Base-by-base conservation (phyloP, 768 basidiomycete species). In the Amanita jacksonii region DNA sequence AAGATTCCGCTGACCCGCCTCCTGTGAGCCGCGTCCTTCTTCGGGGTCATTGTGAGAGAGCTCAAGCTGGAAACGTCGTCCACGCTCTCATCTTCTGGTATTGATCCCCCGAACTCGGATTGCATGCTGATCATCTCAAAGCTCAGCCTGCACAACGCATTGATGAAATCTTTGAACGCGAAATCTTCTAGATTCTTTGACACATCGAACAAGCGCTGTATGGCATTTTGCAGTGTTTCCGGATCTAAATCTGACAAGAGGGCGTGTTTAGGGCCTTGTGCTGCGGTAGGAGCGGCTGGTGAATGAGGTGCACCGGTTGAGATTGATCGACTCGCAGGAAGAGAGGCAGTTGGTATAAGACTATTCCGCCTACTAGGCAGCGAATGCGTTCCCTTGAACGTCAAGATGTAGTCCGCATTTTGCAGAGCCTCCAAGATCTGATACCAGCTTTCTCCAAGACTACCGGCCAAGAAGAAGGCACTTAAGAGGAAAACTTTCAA, bases 71-170 rank as follows among this genome's bases (percentile, higher is more conserved):
- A 49, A 23, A 59, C 41, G 45, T 72, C 73, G 16, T 72, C 73
- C 37, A 63, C 52, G 36, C 66, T 66, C 24, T 69, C 72, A 23
- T 61, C 65, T 32, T 54, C 45, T 18, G 66, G 50, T 27, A 59
- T 53, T 42, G 54, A 19, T 49, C 56, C 56, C 43, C 55, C 56
- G 15, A 59, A 64, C 38, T 69, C 73, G 3, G 74, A 76, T 61
- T 89, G 83, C 79, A 96, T 83, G 28, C 84, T 83, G 15, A 97
- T 78, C 92, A 98, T 97, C 61, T 92, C 91, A 8, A 77, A 72
- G 55, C 90, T 94, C 19, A 98, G 65, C 54, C 76, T 81, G 59
- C 90, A 93, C 40, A 97, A 61, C 2, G 93, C 86, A 41, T 68
- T 63, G 23, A 72, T 57, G 49, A 98, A 98, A 50, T 80, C 72